phyloP scores from a whole-genome alignment of 768 basidiomycete genomes.

The Lentinula boryana region DNA sequence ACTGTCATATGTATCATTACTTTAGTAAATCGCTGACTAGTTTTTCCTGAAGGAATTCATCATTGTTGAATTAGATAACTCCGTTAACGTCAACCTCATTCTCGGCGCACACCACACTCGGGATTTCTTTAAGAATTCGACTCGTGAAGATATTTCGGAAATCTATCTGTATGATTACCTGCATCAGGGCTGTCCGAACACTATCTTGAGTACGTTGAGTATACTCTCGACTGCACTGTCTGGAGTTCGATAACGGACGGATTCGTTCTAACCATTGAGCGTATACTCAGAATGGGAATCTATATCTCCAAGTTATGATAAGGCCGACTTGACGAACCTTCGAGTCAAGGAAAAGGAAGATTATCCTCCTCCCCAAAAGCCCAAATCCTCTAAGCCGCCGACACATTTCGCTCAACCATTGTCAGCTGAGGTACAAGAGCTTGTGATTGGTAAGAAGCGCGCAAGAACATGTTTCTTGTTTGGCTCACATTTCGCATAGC shows the following conservation, averaged over 20 bases:
- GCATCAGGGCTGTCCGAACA: not conserved
- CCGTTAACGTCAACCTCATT: not conserved
- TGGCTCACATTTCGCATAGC: not conserved
- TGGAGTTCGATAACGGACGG: not conserved
- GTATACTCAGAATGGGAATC: not conserved
- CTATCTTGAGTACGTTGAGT: not conserved
- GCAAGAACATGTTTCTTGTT: not conserved
- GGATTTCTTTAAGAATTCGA: not conserved
- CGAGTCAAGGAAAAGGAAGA: not conserved
- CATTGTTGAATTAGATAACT: not conserved
- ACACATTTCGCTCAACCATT: not conserved
- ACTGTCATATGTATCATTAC: not conserved
- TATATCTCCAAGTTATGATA: not conserved
- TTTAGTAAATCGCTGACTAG: not conserved
- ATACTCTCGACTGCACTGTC: not conserved
- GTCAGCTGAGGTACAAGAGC: not conserved
- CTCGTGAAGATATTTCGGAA: not conserved
- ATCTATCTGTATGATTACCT: not conserved
- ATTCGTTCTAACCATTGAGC: not conserved
- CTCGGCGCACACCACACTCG: conserved; percentile 1
- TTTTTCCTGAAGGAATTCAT: not conserved
- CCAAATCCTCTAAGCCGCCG: not conserved
- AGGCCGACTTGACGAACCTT: not conserved
- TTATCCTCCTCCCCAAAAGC: not conserved
- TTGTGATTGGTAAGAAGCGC: not conserved